phyloP scores from a whole-genome alignment of 2,329 filamentous ascomycete species.

The Coccinonectria pachysandricola region DNA sequence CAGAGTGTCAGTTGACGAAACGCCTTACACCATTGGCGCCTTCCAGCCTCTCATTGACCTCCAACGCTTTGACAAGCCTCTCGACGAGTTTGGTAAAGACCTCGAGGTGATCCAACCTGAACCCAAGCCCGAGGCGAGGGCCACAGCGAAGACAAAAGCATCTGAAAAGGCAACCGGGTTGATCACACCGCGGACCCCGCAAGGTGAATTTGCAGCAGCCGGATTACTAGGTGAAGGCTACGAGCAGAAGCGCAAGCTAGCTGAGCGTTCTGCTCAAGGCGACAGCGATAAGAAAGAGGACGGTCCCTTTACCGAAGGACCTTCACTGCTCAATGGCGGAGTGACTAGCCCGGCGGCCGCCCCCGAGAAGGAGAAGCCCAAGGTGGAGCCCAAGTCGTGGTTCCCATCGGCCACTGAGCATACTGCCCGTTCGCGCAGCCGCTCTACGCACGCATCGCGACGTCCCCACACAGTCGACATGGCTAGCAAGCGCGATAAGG shows the following conservation, averaged over 20 bases:
- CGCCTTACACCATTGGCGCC: conserved; percentile 53
- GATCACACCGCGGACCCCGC: conserved; percentile 7
- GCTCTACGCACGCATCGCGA: conserved; percentile 12
- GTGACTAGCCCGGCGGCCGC: conserved; percentile 12
- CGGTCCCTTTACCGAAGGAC: conserved; percentile 43
- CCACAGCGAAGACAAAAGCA: conserved; percentile 1
- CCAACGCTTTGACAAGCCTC: conserved; percentile 43
- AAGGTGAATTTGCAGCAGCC: conserved; percentile 35
- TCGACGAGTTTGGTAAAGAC: conserved; percentile 40
- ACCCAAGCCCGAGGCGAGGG: conserved; percentile 5
- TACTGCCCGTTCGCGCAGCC: conserved; percentile 23
- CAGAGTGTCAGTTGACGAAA: conserved; percentile 32
- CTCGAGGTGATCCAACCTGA: conserved; percentile 19
- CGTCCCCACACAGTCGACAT: conserved; percentile 17
- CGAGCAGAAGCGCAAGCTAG: conserved; percentile 33
- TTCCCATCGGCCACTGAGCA: conserved; percentile 29
- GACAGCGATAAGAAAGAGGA: conserved; percentile 22
- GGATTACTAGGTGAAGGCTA: conserved; percentile 43
- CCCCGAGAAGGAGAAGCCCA: conserved; percentile 17
- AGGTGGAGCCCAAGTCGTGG: conserved; percentile 21
- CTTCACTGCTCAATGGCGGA: conserved; percentile 42
- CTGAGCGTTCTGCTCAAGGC: conserved; percentile 18
- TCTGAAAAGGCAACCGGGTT: no score
- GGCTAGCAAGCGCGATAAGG: conserved; percentile 18
- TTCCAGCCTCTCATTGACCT: conserved; percentile 60